Percentiles rank a stretch among this genome's conserved stretches.
These are phyloP conservation scores for Zarea fungicola DNA, from an alignment of 2,329 filamentous ascomycete genomes.

Conservation along the genomic window DNA sequence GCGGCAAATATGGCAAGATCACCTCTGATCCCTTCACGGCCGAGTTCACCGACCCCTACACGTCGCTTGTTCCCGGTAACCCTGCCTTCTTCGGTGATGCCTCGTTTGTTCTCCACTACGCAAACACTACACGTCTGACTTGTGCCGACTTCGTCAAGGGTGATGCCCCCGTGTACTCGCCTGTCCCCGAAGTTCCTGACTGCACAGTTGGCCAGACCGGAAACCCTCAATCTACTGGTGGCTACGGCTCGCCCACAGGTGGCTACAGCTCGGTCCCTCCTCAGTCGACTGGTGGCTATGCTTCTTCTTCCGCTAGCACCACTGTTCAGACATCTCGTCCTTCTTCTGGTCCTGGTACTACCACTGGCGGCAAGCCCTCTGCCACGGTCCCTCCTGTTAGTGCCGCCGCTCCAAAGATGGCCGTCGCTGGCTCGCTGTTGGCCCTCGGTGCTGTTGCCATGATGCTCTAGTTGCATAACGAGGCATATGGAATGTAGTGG, in stretches of 20 bases:
- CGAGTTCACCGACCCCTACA: constrained; percentile 52
- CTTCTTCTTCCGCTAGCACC: not conserved
- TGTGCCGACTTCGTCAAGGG: constrained; percentile 55
- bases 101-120: constrained; percentile 59
- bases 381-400: constrained; percentile 5
- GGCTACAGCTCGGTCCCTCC: too few species aligned
- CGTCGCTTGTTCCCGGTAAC: constrained; percentile 46
- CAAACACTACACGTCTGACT: constrained; percentile 58
- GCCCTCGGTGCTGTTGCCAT: constrained; percentile 6
- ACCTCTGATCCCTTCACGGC: constrained; percentile 42
- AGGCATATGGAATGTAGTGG: not conserved
- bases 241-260: constrained; percentile 8
- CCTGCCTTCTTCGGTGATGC: constrained; percentile 60
- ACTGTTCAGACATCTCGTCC: too few species aligned
- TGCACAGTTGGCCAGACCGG: constrained; percentile 6
- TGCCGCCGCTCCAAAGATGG: constrained; percentile 5
- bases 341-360: not conserved
- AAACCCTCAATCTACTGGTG: constrained; percentile 8
- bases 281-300: constrained; percentile 9
- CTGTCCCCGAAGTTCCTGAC: constrained; percentile 7
- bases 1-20: constrained; percentile 67
- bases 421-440: constrained; percentile 2
- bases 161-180: not conserved
- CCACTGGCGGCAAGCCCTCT: not conserved
- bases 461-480: constrained; percentile 1